These are phyloP conservation scores for Beauveria varroae DNA, from an alignment of 2,329 filamentous ascomycete species.

Conservation along the genomic window DNA sequence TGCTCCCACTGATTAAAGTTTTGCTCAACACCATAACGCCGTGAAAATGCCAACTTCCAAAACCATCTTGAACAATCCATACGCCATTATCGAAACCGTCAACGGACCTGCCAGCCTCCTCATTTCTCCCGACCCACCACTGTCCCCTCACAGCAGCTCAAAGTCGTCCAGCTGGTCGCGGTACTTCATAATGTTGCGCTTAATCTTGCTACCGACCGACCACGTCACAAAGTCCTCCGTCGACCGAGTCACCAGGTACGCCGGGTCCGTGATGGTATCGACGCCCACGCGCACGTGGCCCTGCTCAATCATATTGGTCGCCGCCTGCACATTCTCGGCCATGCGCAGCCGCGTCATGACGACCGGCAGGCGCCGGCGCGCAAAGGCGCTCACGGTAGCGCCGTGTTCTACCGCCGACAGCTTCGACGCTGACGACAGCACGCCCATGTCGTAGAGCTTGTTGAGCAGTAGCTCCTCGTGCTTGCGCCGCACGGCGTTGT, in stretches of 20 bases:
- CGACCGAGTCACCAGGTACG: constrained; percentile 77
- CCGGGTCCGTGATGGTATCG: constrained; percentile 82
- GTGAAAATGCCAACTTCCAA: background rate
- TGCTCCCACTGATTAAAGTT: background rate
- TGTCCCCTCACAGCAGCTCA: constrained; percentile 60
- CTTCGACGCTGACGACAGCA: constrained; percentile 68
- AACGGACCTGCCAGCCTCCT: too few relatives aligned
- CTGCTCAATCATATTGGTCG: constrained; percentile 84
- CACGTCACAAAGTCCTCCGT: constrained; percentile 97
- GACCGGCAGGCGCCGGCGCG: constrained; percentile 73
- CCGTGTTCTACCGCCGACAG: constrained; percentile 80
- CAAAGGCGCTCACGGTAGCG: constrained; percentile 84
- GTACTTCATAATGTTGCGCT: constrained; percentile 91
- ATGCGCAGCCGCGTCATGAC: constrained; percentile 87
- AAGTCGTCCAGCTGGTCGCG: constrained; percentile 94
- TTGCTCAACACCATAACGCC: background rate
- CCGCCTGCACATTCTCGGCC: constrained; percentile 83
- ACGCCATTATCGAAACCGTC: background rate
- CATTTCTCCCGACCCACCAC: background rate
- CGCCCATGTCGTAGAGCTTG: constrained; percentile 89
- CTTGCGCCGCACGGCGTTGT: constrained; percentile 70
- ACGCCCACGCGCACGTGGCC: constrained; percentile 89
- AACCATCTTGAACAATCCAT: background rate
- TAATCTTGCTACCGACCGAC: constrained; percentile 95
- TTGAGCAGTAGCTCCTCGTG: constrained; percentile 82